A percentile compares a stretch with the other conserved stretches of the same genome.
Conservation (phyloP, 2,329 filamentous ascomycete genomes). For the Monosporascus sp. region DNA sequence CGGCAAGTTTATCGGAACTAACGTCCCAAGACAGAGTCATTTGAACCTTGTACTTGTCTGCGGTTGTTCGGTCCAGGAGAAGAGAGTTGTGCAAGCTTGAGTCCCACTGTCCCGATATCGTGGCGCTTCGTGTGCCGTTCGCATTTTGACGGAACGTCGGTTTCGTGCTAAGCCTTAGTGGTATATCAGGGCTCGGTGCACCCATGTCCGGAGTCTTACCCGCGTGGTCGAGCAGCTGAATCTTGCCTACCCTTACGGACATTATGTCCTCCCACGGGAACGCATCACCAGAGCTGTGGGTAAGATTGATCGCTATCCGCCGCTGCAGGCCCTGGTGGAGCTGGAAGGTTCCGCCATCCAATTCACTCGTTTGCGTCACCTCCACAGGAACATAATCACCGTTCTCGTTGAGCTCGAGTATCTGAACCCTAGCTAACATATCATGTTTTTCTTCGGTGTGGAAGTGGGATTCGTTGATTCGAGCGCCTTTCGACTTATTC, state of each 20-base stretch:
- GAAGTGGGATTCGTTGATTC: conserved; percentile 88
- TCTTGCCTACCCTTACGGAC: conserved; percentile 69
- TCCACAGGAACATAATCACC: conserved; percentile 91
- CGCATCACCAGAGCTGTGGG: conserved; percentile 81
- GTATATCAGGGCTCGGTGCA: conserved; percentile 65
- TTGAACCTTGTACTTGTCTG: conserved; percentile 89
- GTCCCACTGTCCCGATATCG: conserved; percentile 91
- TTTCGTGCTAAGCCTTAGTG: conserved; percentile 69
- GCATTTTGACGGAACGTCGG: conserved; percentile 79
- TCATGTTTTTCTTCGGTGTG: conserved; percentile 92
- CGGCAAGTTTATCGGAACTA: conserved; percentile 73
- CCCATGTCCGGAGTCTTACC: conserved; percentile 81
- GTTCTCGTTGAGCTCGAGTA: conserved; percentile 85
- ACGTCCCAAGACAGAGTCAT: conserved; percentile 85
- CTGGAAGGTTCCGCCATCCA: conserved; percentile 88
- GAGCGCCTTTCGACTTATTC: conserved; percentile 50
- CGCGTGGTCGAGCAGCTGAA: conserved; percentile 77
- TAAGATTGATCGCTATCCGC: conserved; percentile 80
- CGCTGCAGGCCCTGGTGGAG: conserved; percentile 92
- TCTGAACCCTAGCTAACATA: conserved; percentile 78
- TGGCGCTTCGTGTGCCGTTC: conserved; percentile 84
- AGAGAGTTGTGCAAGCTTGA: conserved; percentile 87
- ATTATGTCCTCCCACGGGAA: conserved; percentile 84
- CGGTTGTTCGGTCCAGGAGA: conserved; percentile 87
- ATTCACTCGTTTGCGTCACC: conserved; percentile 76